phyloP scores from a whole-genome alignment of 2,329 filamentous ascomycete species.

The Bipolaris cookei region DNA sequence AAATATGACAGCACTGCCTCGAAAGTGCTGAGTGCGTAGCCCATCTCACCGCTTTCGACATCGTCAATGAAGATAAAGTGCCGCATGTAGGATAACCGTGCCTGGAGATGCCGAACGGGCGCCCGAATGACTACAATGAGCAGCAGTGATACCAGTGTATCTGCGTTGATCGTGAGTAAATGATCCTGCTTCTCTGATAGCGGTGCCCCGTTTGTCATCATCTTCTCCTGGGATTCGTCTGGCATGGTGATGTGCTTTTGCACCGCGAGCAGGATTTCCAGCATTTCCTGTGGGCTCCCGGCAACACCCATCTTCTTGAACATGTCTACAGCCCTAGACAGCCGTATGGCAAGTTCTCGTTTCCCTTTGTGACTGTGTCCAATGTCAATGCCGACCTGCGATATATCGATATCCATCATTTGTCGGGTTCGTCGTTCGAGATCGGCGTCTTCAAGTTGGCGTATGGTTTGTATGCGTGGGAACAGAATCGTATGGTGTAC shows the following conservation, averaged over 20 bases:
- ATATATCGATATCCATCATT: conserved; percentile 93
- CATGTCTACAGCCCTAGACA: conserved; percentile 81
- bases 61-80: conserved; percentile 98
- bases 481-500: conserved; percentile 86
- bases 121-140: conserved; percentile 92
- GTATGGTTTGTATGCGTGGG: conserved; percentile 77
- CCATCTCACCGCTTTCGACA: conserved; percentile 93
- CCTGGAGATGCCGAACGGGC: conserved; percentile 84
- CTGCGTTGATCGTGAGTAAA: conserved; percentile 76
- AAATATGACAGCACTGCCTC: conserved; percentile 93
- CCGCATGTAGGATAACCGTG: conserved; percentile 90
- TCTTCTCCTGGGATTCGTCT: conserved; percentile 42
- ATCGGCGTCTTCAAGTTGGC: conserved; percentile 81
- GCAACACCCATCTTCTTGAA: conserved; percentile 84
- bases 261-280: conserved; percentile 77
- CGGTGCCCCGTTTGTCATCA: conserved; percentile 29
- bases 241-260: conserved; percentile 80
- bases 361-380: conserved; percentile 80
- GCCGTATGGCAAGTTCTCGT: conserved; percentile 76
- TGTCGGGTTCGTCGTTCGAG: conserved; percentile 88
- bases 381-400: conserved; percentile 88
- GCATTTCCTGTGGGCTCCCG: conserved; percentile 86
- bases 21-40: conserved; percentile 93
- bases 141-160: conserved; percentile 89
- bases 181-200: conserved; percentile 60